phyloP scores from a whole-genome alignment of 495 filamentous ascomycete genomes.

The Hamigera avellanea region DNA sequence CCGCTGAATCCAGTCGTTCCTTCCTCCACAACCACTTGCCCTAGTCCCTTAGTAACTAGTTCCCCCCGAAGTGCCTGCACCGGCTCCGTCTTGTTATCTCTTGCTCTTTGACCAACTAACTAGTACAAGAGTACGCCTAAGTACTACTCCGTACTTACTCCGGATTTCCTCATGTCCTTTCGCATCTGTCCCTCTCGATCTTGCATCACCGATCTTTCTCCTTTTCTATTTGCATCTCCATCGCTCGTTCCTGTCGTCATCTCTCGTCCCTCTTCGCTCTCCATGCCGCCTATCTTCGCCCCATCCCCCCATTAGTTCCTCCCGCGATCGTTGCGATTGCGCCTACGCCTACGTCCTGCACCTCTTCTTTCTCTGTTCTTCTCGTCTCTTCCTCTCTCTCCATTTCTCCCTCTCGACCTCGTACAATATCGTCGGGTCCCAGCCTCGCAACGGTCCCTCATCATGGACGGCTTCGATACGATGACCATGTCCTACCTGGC shows the following conservation, averaged over 20 bases:
- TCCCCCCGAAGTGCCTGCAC: too few species aligned
- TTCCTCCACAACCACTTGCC: too few species aligned
- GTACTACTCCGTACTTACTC: too few species aligned
- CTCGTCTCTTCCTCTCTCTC: constrained; percentile 3
- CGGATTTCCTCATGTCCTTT: too few species aligned
- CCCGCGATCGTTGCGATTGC: not conserved
- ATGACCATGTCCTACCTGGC: constrained; percentile 53
- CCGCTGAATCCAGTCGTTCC: too few species aligned
- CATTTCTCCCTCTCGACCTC: constrained; percentile 9
- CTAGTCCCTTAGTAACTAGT: too few species aligned
- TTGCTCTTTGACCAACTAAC: too few species aligned
- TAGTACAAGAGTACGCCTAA: too few species aligned
- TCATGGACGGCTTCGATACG: constrained; percentile 55
- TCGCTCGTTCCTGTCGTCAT: not conserved
- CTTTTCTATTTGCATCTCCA: not conserved
- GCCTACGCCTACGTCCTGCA: constrained; percentile 4
- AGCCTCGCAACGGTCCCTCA: constrained; percentile 12
- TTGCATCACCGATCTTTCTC: not conserved
- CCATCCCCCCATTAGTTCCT: constrained; percentile 5
- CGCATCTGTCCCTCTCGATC: constrained; percentile 1
- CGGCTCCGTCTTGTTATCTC: too few species aligned
- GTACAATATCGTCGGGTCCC: constrained; percentile 4
- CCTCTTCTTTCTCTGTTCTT: constrained; percentile 12
- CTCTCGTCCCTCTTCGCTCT: constrained; percentile 4
- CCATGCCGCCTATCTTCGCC: constrained; percentile 6